These are phyloP conservation scores for Eurotiales sp. DNA, from an alignment of 2,329 filamentous ascomycete genomes.

Conservation along the genomic window DNA sequence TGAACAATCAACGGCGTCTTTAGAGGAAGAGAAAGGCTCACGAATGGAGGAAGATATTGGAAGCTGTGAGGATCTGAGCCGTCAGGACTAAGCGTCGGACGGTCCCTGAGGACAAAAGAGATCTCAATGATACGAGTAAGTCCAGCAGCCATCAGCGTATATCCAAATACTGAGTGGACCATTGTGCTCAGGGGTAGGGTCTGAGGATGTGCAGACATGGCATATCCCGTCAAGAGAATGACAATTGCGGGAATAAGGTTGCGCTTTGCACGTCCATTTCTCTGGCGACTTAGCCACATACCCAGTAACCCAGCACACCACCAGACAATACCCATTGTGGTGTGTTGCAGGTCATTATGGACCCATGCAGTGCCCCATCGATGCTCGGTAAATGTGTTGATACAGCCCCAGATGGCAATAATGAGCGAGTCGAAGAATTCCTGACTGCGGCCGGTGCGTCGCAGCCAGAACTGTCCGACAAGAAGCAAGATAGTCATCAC, in stretches of 20 bases:
- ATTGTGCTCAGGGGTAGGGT: constrained; percentile 77
- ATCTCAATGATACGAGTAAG: constrained; percentile 84
- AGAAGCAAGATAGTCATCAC: constrained; percentile 80
- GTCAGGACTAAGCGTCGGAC: constrained; percentile 60
- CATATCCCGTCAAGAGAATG: constrained; percentile 88
- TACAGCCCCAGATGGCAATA: constrained; percentile 91
- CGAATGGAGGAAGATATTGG: constrained; percentile 67
- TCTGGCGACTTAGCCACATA: constrained; percentile 83
- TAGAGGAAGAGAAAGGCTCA: constrained; percentile 45
- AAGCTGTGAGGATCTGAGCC: constrained; percentile 68
- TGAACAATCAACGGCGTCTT: background rate
- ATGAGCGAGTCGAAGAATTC: constrained; percentile 94
- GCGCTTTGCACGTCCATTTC: constrained; percentile 79
- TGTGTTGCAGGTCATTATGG: constrained; percentile 93
- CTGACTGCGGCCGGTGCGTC: constrained; percentile 77
- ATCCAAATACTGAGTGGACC: constrained; percentile 87
- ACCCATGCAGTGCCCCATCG: constrained; percentile 88
- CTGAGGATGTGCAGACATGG: constrained; percentile 90
- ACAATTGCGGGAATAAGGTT: constrained; percentile 93
- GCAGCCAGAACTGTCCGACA: constrained; percentile 84
- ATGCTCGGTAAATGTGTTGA: constrained; percentile 98
- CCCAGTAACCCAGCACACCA: constrained; percentile 91
- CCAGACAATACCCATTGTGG: constrained; percentile 99
- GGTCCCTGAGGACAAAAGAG: constrained; percentile 77
- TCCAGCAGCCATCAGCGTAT: constrained; percentile 89